Evolutionary conservation across 345 rosid genomes (phyloP), one percentile per base, ranked within the genome.

Genomic region (Fremontodendron californicum): DNA sequence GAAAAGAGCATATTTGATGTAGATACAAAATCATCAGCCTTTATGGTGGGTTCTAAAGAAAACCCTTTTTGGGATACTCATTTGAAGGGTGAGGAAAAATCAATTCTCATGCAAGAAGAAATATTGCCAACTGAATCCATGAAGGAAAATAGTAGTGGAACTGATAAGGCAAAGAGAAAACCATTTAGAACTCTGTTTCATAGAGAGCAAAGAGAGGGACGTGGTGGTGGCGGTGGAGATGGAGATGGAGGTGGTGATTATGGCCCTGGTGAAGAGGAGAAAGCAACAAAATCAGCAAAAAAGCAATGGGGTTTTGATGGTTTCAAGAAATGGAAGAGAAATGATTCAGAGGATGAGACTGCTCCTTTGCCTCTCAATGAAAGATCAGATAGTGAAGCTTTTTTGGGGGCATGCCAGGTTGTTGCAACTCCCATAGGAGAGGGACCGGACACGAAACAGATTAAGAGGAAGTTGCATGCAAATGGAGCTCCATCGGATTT

Each of bases 281-380:
- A 49, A 77, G 73, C 70, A 18, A 60, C 86, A 1, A 91, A 83
- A 84, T 89, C 87, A 0, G 83, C 77, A 0, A 87, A 89, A 79
- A 88, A 86, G 61, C 94, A 87, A 77, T 92, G 94, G 94, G 86
- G 88, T 57, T 82, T 89, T 23, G 86, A 89, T 43, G 93, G 95
- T 33, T 81, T 91, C 25, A 89, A 82, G 87, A 88, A 84, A 81
- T 87, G 88, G 97, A 90, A 85, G 86, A 90, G 77, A 79, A 81
- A 74, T 68, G 87, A 88, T 80, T 87, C 87, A 1, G 91, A 92
- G 52, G 91, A 87, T 43, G 94, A 87, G 79, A 86, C 90, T 19
- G 83, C 88, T 79, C 90, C 90, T 67, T 79, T 90, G 77, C 89
- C 88, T n/a, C 80, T 87, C 19, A 84, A 77, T 35, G 92, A 90